These are phyloP conservation scores for Perkinsela sp. DNA, from an alignment of 208 protist genomes.

Conservation along the genomic window DNA sequence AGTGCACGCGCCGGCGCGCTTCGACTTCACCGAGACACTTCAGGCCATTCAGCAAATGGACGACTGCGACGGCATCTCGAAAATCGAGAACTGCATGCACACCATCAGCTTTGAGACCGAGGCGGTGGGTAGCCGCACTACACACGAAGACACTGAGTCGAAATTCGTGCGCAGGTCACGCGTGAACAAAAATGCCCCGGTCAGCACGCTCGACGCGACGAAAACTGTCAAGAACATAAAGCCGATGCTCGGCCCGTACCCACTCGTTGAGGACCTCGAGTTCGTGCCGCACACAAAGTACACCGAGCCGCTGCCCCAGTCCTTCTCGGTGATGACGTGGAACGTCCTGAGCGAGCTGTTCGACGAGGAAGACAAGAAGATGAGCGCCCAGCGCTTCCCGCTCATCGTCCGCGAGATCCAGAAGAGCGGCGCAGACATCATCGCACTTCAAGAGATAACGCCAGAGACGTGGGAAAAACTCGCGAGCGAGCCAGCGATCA, in stretches of 20 bases:
- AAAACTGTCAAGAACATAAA: neutral
- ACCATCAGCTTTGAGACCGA: neutral
- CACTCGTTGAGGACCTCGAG: neutral
- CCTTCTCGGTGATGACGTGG: constrained; percentile 1
- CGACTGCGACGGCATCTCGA: neutral
- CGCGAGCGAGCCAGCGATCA: neutral
- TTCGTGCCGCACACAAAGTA: neutral
- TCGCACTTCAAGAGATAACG: neutral
- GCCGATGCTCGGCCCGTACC: neutral
- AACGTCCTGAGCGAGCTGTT: neutral
- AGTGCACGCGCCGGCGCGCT: neutral
- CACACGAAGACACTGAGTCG: neutral
- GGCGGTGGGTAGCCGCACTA: neutral
- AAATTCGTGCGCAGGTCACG: neutral
- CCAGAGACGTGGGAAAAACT: neutral
- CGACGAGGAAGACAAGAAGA: neutral
- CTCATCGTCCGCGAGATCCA: neutral
- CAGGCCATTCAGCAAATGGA: neutral
- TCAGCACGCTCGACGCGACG: neutral
- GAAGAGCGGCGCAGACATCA: neutral
- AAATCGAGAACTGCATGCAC: neutral
- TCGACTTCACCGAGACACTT: neutral
- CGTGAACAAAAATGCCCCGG: neutral
- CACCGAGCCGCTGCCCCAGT: neutral
- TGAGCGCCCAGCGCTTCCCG: neutral